phyloP scores from a whole-genome alignment of 2,329 filamentous ascomycete genomes.

The Hypoxylon sp. region DNA sequence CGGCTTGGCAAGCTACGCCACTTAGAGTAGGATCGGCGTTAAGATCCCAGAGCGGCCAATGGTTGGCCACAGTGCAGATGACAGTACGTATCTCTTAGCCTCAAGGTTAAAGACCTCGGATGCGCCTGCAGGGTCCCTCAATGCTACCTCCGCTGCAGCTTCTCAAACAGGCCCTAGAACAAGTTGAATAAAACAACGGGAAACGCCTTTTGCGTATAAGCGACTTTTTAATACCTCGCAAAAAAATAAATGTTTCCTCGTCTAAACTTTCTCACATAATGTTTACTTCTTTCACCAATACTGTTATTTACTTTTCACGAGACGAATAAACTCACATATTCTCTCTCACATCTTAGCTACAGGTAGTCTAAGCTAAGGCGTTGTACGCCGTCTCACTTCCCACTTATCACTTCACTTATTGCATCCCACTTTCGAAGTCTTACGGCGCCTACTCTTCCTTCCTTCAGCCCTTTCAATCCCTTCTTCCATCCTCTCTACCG shows the following conservation, averaged over 20 bases:
- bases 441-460: not conserved
- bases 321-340: not conserved
- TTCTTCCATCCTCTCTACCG: not conserved
- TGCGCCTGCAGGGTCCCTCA: conserved; percentile 31
- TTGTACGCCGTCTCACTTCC: conserved; percentile 10
- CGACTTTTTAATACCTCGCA: conserved; percentile 26
- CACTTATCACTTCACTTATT: not conserved
- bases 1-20: conserved; percentile 33
- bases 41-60: conserved; percentile 15
- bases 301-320: conserved; percentile 1
- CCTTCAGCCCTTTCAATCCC: not conserved
- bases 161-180: conserved; percentile 41
- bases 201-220: conserved; percentile 24
- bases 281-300: not conserved
- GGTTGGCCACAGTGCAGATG: conserved; percentile 28
- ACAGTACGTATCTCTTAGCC: conserved; percentile 38
- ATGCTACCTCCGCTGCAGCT: conserved; percentile 36
- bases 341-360: not conserved
- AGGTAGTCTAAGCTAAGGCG: conserved; percentile 5
- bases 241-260: conserved; percentile 11
- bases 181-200: conserved; percentile 19
- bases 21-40: conserved; percentile 27
- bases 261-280: conserved; percentile 8
- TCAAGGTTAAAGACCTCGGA: conserved; percentile 26
- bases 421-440: conserved; percentile 3